Conservation (phyloP, 768 basidiomycete species). For the Phallus indusiatus region DNA sequence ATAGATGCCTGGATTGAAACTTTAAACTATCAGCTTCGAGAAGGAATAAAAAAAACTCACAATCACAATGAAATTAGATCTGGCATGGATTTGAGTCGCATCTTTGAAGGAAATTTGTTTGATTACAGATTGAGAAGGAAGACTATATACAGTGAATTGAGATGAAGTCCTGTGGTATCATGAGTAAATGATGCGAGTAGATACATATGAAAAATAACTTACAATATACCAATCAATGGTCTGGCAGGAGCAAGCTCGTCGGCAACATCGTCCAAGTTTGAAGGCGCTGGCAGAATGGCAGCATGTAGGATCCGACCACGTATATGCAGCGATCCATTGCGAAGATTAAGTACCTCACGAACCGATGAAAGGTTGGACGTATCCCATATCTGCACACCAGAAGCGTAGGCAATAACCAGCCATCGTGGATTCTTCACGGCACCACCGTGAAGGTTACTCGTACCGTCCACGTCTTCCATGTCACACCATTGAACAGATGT, state of each 20-base stretch:
- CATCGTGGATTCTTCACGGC: slow-evolving; percentile 16
- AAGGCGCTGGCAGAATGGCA: slow-evolving; percentile 26
- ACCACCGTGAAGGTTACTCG: slow-evolving; percentile 8
- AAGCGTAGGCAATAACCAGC: slow-evolving; percentile 43
- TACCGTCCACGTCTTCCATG: slow-evolving; percentile 12
- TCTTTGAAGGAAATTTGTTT: slow-evolving; percentile 37
- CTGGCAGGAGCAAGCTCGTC: slow-evolving; percentile 25
- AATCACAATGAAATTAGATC: slow-evolving; percentile 39
- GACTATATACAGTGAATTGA: slow-evolving; percentile 34
- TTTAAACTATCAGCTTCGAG: neutral
- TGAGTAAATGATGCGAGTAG: neutral
- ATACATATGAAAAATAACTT: slow-evolving; percentile 13
- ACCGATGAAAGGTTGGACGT: slow-evolving; percentile 42
- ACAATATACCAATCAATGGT: slow-evolving; percentile 28
- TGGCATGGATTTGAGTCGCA: slow-evolving; percentile 25
- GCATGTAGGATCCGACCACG: slow-evolving; percentile 30
- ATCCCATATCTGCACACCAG: slow-evolving; percentile 55
- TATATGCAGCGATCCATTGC: slow-evolving; percentile 15
- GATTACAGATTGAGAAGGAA: slow-evolving; percentile 39
- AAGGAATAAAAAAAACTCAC: slow-evolving; percentile 30
- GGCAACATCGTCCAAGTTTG: slow-evolving; percentile 8
- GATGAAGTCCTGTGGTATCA: slow-evolving; percentile 15
- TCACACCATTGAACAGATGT: slow-evolving; percentile 39
- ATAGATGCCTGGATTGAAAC: slow-evolving; percentile 42
- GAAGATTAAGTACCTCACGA: slow-evolving; percentile 44